These are phyloP conservation scores for Ascochyta fabae DNA, from an alignment of 2,329 filamentous ascomycete genomes.

Conservation along the genomic window DNA sequence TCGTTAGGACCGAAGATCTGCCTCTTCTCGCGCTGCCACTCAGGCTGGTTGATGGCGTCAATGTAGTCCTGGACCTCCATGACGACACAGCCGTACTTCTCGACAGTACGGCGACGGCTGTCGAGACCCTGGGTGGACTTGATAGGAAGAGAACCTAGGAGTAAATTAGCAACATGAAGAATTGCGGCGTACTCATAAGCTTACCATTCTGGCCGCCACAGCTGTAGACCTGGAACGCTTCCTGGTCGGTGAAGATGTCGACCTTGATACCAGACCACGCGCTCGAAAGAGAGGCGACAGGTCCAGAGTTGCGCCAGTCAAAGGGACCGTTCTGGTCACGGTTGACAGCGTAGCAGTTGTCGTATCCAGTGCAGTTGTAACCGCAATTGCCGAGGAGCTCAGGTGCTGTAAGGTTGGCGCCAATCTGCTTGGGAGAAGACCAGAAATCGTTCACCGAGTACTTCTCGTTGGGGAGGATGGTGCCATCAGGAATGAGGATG, in stretches of 20 bases:
- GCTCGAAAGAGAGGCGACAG: constrained; percentile 71
- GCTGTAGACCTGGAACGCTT: constrained; percentile 86
- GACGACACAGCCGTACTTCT: constrained; percentile 83
- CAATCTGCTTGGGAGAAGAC: constrained; percentile 79
- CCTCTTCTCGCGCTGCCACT: constrained; percentile 73
- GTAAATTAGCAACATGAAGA: constrained; percentile 10
- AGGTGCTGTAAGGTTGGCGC: constrained; percentile 68
- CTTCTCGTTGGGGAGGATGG: constrained; percentile 71
- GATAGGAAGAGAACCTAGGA: constrained; percentile 61
- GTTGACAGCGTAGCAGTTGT: constrained; percentile 75
- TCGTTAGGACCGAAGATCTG: constrained; percentile 57
- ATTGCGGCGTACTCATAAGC: background rate
- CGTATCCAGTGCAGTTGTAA: constrained; percentile 82
- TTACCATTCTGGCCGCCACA: constrained; percentile 78
- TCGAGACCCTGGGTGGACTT: constrained; percentile 74
- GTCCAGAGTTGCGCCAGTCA: constrained; percentile 68
- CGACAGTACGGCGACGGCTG: constrained; percentile 66
- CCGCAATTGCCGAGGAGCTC: constrained; percentile 78
- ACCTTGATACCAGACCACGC: constrained; percentile 82
- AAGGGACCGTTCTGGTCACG: constrained; percentile 63
- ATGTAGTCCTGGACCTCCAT: constrained; percentile 95
- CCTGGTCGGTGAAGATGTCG: constrained; percentile 82
- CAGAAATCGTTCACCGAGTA: constrained; percentile 82
- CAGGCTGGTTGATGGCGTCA: constrained; percentile 88
- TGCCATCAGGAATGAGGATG: constrained; percentile 56